phyloP scores from a whole-genome alignment of 225 moss, liverwort and hornwort species.

The Climacium dendroides region DNA sequence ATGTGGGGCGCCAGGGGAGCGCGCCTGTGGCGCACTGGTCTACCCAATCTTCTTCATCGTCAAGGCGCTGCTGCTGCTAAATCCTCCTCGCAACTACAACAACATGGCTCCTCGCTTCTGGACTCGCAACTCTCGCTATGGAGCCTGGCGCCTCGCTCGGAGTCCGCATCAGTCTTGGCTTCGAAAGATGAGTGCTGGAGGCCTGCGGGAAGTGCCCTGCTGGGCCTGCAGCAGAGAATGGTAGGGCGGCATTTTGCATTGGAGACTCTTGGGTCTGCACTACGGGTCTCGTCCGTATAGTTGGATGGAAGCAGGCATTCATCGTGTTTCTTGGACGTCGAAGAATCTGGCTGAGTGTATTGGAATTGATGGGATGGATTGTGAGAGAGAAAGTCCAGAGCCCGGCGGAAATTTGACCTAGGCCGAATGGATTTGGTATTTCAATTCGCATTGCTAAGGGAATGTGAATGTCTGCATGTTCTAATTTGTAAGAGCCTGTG shows the following conservation, averaged over 20 bases:
- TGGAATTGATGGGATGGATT: background rate
- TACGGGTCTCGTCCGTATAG: background rate
- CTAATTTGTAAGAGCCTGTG: background rate
- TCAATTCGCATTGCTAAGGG: background rate
- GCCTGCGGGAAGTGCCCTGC: background rate
- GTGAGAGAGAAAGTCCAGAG: background rate
- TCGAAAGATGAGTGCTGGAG: background rate
- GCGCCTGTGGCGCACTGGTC: constrained; percentile 17
- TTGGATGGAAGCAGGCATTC: background rate
- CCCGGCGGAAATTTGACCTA: background rate
- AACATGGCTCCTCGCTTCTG: background rate
- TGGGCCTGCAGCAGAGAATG: background rate
- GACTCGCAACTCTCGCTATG: background rate
- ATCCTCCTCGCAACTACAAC: background rate
- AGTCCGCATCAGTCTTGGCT: background rate
- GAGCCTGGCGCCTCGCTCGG: background rate
- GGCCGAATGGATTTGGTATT: background rate
- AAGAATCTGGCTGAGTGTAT: background rate
- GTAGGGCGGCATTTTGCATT: background rate
- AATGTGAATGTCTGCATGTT: background rate
- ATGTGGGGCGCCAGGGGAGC: constrained; percentile 28
- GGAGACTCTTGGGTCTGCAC: background rate
- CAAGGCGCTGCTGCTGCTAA: background rate
- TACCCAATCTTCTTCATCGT: background rate
- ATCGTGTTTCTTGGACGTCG: background rate